A percentile compares a stretch with the other conserved stretches of the same genome.
These are phyloP conservation scores for Exophiala xenobiotica DNA, from an alignment of 2,329 filamentous ascomycete species.

Conservation along the genomic window DNA sequence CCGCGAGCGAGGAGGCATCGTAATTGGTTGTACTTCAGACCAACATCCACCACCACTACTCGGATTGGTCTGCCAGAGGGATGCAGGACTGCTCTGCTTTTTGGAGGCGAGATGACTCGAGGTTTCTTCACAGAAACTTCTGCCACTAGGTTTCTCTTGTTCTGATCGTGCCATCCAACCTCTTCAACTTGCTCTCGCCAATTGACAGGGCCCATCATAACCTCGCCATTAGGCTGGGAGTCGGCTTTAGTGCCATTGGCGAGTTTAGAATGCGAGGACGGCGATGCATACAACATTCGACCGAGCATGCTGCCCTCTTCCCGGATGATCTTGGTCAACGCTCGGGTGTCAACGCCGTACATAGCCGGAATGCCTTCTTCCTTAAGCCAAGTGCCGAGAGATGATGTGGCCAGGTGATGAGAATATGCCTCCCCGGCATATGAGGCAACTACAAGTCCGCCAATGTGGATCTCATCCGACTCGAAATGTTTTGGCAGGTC, in stretches of 20 bases:
- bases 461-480: conserved; percentile 86
- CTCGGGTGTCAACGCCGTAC: conserved; percentile 90
- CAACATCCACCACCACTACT: conserved; percentile 91
- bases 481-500: conserved; percentile 93
- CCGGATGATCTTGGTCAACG: conserved; percentile 90
- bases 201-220: conserved; percentile 37
- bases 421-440: conserved; percentile 96
- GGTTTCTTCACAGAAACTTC: conserved; percentile 80
- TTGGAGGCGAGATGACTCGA: conserved; percentile 77
- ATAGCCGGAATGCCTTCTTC: conserved; percentile 92
- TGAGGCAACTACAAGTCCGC: conserved; percentile 83
- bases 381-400: conserved; percentile 91
- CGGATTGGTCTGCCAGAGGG: conserved; percentile 83
- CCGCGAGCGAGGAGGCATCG: conserved; percentile 87
- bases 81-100: conserved; percentile 72
- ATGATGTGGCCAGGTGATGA: conserved; percentile 87
- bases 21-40: conserved; percentile 97
- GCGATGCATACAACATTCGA: conserved; percentile 74
- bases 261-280: conserved; percentile 40
- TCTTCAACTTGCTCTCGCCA: conserved; percentile 68
- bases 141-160: conserved; percentile 72
- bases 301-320: conserved; percentile 96
- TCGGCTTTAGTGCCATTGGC: conserved; percentile 36
- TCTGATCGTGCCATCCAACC: conserved; percentile 87
- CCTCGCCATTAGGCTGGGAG: conserved; percentile 41